Evolutionary conservation across 495 filamentous ascomycete genomes (phyloP).

Genomic region (Hypoxylon cercidicola): DNA sequence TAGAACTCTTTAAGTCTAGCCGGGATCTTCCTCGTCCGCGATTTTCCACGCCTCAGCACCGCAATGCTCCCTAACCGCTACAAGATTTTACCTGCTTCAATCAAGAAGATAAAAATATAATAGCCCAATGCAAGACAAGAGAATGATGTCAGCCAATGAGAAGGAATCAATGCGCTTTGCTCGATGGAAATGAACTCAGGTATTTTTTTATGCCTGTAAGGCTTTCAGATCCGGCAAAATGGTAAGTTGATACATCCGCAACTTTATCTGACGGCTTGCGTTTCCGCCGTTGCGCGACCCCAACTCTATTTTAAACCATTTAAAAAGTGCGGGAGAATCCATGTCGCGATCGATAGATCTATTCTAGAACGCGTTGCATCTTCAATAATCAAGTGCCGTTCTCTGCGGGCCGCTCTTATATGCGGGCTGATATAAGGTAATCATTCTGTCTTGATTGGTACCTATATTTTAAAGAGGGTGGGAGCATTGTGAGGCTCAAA

Average conservation of each 20-base stretch:
- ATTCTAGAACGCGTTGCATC: constrained; percentile 13
- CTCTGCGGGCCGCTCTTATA: constrained; percentile 17
- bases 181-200: background rate
- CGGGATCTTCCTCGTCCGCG: constrained; percentile 13
- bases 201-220: constrained; percentile 2
- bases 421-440: constrained; percentile 7
- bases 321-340: constrained; percentile 13
- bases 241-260: constrained; percentile 4
- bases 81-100: background rate
- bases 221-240: constrained; percentile 38
- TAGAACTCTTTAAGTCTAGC: constrained; percentile 27
- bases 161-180: constrained; percentile 9
- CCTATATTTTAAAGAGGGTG: background rate
- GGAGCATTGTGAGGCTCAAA: background rate
- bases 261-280: constrained; percentile 22
- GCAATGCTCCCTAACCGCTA: background rate
- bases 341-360: constrained; percentile 17
- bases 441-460: constrained; percentile 4
- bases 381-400: constrained; percentile 25
- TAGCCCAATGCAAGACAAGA: constrained; percentile 3
- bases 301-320: constrained; percentile 9
- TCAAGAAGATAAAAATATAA: constrained; percentile 11
- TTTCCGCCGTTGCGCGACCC: constrained; percentile 24
- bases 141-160: constrained; percentile 5
- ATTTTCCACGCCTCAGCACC: background rate